Evolutionary conservation across 805 yeast genomes (phyloP), one percentile per base, ranked within the genome.

Genomic region (Cyberlindnera veronae): DNA sequence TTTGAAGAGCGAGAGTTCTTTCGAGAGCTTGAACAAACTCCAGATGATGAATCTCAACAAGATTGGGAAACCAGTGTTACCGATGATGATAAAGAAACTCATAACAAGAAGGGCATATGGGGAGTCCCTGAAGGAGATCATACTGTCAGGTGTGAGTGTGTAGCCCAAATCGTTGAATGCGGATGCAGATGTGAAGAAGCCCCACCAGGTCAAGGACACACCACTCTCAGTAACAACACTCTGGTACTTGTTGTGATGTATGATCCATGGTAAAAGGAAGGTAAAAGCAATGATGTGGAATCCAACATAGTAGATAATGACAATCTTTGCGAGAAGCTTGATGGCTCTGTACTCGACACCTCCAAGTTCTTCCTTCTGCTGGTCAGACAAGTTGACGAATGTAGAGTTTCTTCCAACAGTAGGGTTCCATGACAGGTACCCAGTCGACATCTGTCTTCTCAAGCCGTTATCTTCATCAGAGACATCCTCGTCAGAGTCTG

Each of bases 291-390:
- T 26, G 4, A 84, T 44, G 54, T 85, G 88, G 55, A 87, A 79
- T 0, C 96, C 95, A 41, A 89, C 47, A 53, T 86, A 89, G 56
- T 86, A 93, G 6, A 61, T 43, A 1, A 77, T 57, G 12, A 91
- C 62, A 32, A 91, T 74, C 48, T 75, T 74, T 42, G 84, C 77
- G 41, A 93, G 65, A 9, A 89, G 65, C 55, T 88, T 88, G 42
- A 86, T 72, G 0, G 99, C 88, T 32, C 97, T 74, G 59, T 93
- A 93, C 57, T 93, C 99, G 13, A 93, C 96, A 36, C 99, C 99
- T 28, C 99, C 99, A 28, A 93, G 66, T 60, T 93, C 99, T 44
- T 85, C 95, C 54, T 87, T 89, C 60, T 93, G 98, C 18, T 74
- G 81, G 27, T 80, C 86, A 3, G 87, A 78, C 31, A 93, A 62